Conservation (phyloP, 1,284 basidiomycete species). For the Rhodotorula sp. region DNA sequence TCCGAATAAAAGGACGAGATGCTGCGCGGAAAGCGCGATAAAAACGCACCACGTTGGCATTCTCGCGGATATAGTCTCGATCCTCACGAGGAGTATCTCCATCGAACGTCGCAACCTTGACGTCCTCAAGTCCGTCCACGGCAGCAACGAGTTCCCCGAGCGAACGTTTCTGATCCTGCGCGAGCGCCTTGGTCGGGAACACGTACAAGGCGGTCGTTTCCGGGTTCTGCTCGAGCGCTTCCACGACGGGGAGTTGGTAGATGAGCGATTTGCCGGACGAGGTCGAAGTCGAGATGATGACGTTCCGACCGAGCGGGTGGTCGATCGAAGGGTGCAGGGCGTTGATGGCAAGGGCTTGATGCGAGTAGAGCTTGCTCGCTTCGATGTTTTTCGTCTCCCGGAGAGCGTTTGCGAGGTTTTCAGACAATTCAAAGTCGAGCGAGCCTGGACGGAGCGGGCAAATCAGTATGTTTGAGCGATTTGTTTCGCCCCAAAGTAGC, state of each 20-base stretch:
- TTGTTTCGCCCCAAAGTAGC: not conserved
- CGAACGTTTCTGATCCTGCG: slow-evolving; percentile 77
- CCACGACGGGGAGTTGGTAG: slow-evolving; percentile 72
- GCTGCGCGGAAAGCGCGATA: no score
- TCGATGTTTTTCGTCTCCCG: slow-evolving; percentile 62
- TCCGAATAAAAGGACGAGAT: not conserved
- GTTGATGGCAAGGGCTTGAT: slow-evolving; percentile 75
- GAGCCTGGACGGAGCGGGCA: slow-evolving; percentile 50
- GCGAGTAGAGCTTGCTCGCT: slow-evolving; percentile 62
- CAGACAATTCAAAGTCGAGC: slow-evolving; percentile 61
- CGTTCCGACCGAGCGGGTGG: slow-evolving; percentile 58
- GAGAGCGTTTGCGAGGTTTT: slow-evolving; percentile 61
- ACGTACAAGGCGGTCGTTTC: slow-evolving; percentile 74
- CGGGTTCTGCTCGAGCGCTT: slow-evolving; percentile 63
- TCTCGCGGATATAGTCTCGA: slow-evolving; percentile 49
- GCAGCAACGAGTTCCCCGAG: slow-evolving; percentile 65
- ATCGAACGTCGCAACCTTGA: slow-evolving; percentile 74
- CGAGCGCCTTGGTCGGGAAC: slow-evolving; percentile 90
- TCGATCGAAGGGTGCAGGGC: slow-evolving; percentile 53
- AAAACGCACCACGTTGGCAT: slow-evolving; percentile 46
- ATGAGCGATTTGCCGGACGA: slow-evolving; percentile 90
- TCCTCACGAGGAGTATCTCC: slow-evolving; percentile 76
- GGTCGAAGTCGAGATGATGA: slow-evolving; percentile 86
- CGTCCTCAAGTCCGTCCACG: slow-evolving; percentile 63
- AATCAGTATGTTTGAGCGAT: not conserved